Evolutionary conservation across 805 yeast species (phyloP), one percentile per base, ranked within the genome.

Genomic region (Kodamaea nitidulidarum): DNA sequence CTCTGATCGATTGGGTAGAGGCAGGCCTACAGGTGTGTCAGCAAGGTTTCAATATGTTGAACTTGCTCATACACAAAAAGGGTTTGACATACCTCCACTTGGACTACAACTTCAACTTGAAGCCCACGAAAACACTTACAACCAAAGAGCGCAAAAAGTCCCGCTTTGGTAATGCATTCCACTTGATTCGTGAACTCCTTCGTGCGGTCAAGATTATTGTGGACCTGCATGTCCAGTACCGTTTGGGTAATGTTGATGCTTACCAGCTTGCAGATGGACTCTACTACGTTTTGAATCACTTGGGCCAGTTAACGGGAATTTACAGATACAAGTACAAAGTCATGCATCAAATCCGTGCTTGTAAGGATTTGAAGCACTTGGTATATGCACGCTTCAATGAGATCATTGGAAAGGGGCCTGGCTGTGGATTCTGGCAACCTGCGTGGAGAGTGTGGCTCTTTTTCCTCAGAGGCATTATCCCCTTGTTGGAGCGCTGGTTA

Each of bases 341-440:
- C 7, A 93, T 93, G 99, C 98, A 90, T 55, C 99, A 93, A 60
- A 90, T 93, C 29, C 76, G 97, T 36, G 90, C 95, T 2, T 88
- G 97, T 59, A 93, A 93, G 58, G 98, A 93, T 61, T 65, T 93
- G 52, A 93, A 93, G 61, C 98, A 93, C 57, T 81, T 91, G 5
- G 83, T 93, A 1, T 93, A 93, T 55, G 74, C 86, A 47, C 71
- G 83, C 45, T 93, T 93, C 65, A 93, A 93, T 55, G 70, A 73
- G 26, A 68, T 77, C n/a, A 84, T 93, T 17, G 97, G 97, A 0
- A 93, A 91, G 55, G 98, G 98, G 2, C 98, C 98, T 1, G 98
- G 98, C 0, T 86, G 95, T 66, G 99, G 99, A 1, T 85, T 93
- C 59, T 93, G 99, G 99, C 98, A 93, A 55, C 98, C 98, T 0